Conservation (phyloP, 805 yeast genomes). For the Diddensiella santjacobensis region DNA sequence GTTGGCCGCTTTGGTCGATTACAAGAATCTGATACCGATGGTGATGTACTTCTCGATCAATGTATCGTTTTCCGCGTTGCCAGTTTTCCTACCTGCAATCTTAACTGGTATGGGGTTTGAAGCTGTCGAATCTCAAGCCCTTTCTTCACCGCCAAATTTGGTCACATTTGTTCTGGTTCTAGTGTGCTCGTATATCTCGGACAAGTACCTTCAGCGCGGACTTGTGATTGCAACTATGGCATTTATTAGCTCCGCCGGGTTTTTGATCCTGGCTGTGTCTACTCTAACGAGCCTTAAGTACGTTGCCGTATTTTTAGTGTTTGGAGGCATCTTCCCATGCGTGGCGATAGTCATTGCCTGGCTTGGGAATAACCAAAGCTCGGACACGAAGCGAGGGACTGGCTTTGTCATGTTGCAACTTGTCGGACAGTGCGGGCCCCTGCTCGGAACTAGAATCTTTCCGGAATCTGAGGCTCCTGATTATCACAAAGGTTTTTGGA, state of each 20-base stretch:
- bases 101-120: constrained; percentile 42
- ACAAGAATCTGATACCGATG: constrained; percentile 18
- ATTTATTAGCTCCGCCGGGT: constrained; percentile 21
- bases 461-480: constrained; percentile 25
- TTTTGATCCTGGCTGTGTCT: constrained; percentile 26
- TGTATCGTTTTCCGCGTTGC: constrained; percentile 37
- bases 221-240: constrained; percentile 17
- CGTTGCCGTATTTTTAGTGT: constrained; percentile 29
- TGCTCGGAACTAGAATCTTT: constrained; percentile 31
- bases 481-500: constrained; percentile 26
- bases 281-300: constrained; percentile 26
- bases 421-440: constrained; percentile 34
- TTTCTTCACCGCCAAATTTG: constrained; percentile 45
- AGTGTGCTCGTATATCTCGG: constrained; percentile 45
- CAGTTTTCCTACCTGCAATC: constrained; percentile 47
- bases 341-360: constrained; percentile 27
- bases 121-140: constrained; percentile 41
- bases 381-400: constrained; percentile 29
- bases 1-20: constrained; percentile 11
- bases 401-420: constrained; percentile 30
- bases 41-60: constrained; percentile 28
- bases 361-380: constrained; percentile 31
- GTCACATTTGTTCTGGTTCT: constrained; percentile 40
- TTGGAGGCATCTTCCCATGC: constrained; percentile 28
- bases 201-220: constrained; percentile 32